Base-by-base conservation (phyloP, 2,329 filamentous ascomycete species). In the Claviceps humidiphila region DNA sequence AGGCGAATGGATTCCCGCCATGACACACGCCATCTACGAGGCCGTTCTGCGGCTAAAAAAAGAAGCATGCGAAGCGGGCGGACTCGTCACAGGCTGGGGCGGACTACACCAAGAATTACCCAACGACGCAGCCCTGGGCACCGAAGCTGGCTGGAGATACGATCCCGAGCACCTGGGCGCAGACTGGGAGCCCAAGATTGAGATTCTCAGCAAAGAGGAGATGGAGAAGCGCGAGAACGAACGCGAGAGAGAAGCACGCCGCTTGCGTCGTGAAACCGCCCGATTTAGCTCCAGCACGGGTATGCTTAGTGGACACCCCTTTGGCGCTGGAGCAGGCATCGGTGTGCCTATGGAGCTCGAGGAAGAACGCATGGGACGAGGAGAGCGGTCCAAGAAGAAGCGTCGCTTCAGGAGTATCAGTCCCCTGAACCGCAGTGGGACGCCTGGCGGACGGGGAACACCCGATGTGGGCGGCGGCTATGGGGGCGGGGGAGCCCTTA, bases 181-280 rank as follows among this genome's bases (percentile, higher is more conserved):
- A 57, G 84, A 87, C 55, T 93, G 87, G 87, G 86, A 89, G 63
- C 85, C 87, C 6, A 88, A 87, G 71, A 76, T 93, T 8, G 87
- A 91, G 65, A 75, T 78, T 0, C 71, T 98, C 2, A 90, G 85
- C 41, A 95, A 95, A 60, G 93, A 98, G 61, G 93, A 98, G 64
- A 97, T 98, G 51, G 93, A 98, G 69, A 95, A 95, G 71, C 81
- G 93, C 30, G 93, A 98, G 68, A 89, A 89, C 50, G 93, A 98
- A 64, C 80, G 93, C 43, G 93, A 98, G 68, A 77, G 93, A 52
- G 89, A 97, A 68, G 85, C 96, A 41, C 78, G 93, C 54, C 78
- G 93, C 54, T 71, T 96, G 56, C 80, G 93, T 52, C 78, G 93
- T 64, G 93, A 98, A 67, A 97, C 91, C 9, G 91, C 91, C 1